Evolutionary conservation across 2,329 filamentous ascomycete genomes (phyloP).

Genomic region (Phialophora expanda): DNA sequence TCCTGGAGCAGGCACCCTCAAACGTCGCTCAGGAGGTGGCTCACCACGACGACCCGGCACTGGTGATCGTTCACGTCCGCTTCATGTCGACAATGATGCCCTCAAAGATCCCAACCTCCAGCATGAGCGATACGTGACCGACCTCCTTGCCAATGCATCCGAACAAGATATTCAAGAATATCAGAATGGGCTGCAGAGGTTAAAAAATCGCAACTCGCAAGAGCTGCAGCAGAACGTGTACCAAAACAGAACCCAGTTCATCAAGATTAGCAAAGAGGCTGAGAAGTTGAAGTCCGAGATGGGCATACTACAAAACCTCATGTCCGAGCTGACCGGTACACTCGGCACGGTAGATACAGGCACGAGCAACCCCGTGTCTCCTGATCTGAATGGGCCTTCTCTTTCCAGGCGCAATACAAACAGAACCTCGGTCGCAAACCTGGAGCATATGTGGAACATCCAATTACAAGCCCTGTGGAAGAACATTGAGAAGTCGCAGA

Average conservation of each 20-base stretch:
- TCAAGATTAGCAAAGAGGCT: slow-evolving; percentile 98
- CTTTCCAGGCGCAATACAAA: slow-evolving; percentile 66
- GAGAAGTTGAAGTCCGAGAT: slow-evolving; percentile 97
- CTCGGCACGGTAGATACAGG: slow-evolving; percentile 46
- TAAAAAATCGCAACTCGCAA: slow-evolving; percentile 76
- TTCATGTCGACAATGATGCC: slow-evolving; percentile 75
- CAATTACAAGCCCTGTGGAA: slow-evolving; percentile 87
- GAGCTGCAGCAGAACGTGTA: slow-evolving; percentile 95
- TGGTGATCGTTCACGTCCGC: slow-evolving; percentile 58
- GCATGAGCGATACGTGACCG: slow-evolving; percentile 73
- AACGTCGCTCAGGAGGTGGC: slow-evolving; percentile 50
- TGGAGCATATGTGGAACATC: slow-evolving; percentile 70
- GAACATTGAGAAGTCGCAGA: slow-evolving; percentile 95
- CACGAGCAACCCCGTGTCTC: slow-evolving; percentile 55
- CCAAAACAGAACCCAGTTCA: slow-evolving; percentile 96
- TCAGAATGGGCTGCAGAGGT: slow-evolving; percentile 73
- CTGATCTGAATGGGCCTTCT: slow-evolving; percentile 26
- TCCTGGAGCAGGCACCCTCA: slow-evolving; percentile 59
- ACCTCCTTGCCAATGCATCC: slow-evolving; percentile 78
- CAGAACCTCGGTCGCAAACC: slow-evolving; percentile 82
- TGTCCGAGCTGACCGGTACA: slow-evolving; percentile 87
- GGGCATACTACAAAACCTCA: slow-evolving; percentile 84
- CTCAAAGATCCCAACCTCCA: slow-evolving; percentile 79
- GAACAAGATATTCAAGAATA: slow-evolving; percentile 86
- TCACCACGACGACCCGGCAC: slow-evolving; percentile 62